Evolutionary conservation across 2,329 filamentous ascomycete species (phyloP).

Genomic region (Pleoardoris graminearum): DNA sequence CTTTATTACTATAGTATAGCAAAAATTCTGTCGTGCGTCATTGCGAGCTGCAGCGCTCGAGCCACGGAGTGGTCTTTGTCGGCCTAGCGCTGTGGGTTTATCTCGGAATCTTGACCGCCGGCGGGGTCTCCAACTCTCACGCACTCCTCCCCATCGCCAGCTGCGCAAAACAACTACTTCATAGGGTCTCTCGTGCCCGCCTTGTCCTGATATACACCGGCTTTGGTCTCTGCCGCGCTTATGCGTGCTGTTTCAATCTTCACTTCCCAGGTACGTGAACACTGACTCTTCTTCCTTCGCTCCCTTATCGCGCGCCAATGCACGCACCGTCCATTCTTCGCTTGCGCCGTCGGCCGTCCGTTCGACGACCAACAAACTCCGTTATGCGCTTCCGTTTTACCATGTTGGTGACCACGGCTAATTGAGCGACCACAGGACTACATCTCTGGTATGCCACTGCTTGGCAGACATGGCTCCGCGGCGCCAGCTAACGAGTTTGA

Average conservation of each 20-base stretch:
- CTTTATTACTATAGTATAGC: too few relatives aligned
- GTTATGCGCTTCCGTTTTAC: constrained; percentile 6
- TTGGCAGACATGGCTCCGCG: constrained; percentile 18
- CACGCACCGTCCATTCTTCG: constrained; percentile 36
- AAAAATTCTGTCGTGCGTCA: constrained; percentile 21
- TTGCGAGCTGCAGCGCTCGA: constrained; percentile 6
- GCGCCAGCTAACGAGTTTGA: constrained; percentile 28
- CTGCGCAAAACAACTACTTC: constrained; percentile 5
- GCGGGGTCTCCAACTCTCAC: constrained; percentile 6
- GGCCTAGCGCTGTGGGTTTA: constrained; percentile 7
- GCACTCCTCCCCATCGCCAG: constrained; percentile 11
- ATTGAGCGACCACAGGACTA: constrained; percentile 57
- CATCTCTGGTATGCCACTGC: constrained; percentile 59
- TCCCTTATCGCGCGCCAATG: constrained; percentile 34
- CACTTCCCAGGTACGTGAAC: constrained; percentile 56
- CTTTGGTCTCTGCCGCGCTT: constrained; percentile 38
- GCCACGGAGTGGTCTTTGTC: neutral
- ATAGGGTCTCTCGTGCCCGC: constrained; percentile 30
- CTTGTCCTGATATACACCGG: constrained; percentile 31
- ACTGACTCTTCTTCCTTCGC: constrained; percentile 16
- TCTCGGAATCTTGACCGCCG: constrained; percentile 4
- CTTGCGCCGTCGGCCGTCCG: constrained; percentile 14
- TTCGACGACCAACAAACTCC: neutral
- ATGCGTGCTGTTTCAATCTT: constrained; percentile 57
- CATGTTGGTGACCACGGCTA: constrained; percentile 34